Evolutionary conservation across 371 early-diverging fungal species (phyloP).

Genomic region (Batrachochytrium dendrobatidis): DNA sequence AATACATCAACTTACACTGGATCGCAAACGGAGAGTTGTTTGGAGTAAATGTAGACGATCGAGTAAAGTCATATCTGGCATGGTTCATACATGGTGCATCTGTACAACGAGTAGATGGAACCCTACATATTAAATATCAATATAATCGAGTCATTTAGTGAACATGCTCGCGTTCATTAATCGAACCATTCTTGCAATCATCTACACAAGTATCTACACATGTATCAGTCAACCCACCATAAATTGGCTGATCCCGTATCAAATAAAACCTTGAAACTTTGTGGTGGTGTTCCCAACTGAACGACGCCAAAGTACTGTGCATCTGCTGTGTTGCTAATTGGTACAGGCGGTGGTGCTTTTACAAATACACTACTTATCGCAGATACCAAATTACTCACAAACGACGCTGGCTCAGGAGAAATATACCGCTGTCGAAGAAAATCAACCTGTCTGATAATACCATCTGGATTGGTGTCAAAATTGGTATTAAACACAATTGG

Average conservation of each 20-base stretch:
- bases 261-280: conserved; percentile 56
- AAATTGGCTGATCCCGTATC: conserved; percentile 71
- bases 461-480: neutral
- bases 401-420: neutral
- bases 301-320: conserved; percentile 10
- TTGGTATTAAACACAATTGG: neutral
- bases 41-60: neutral
- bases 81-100: neutral
- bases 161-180: too few relatives aligned
- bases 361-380: neutral
- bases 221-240: conserved; percentile 49
- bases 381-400: neutral
- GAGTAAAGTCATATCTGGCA: neutral
- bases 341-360: neutral
- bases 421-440: neutral
- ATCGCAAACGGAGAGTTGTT: neutral
- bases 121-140: neutral
- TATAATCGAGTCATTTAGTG: too few relatives aligned
- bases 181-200: too few relatives aligned
- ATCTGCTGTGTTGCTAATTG: neutral
- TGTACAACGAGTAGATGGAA: neutral
- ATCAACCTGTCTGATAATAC: conserved; percentile 2
- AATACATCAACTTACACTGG: neutral
- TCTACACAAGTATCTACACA: too few relatives aligned
- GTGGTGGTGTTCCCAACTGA: conserved; percentile 58